These are phyloP conservation scores for Akebia trifoliata DNA, from an alignment of 164 flowering plant species.

Conservation along the genomic window DNA sequence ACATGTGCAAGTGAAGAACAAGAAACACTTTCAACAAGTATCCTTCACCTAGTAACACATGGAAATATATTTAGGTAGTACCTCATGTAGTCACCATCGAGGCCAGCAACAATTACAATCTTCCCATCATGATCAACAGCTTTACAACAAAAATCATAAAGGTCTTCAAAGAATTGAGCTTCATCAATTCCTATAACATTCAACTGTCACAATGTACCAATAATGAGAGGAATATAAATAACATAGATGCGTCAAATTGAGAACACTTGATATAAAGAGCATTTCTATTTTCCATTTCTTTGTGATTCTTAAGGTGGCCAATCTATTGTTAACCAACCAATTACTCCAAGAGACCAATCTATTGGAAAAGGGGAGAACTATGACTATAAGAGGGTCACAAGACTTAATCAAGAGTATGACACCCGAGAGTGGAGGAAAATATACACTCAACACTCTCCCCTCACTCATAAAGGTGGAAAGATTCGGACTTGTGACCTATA, in stretches of 20 bases:
- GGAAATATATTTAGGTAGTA: slow-evolving; percentile 8
- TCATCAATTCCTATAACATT: slow-evolving; percentile 98
- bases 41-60: neutral
- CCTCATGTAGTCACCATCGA: slow-evolving; percentile 97
- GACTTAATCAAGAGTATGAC: no score
- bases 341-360: no score
- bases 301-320: no score
- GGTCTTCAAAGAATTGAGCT: slow-evolving; percentile 91
- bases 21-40: neutral
- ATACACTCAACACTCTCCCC: no score
- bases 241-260: neutral
- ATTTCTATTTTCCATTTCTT: no score
- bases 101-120: slow-evolving; percentile 75
- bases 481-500: no score
- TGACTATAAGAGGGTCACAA: no score
- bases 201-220: slow-evolving; percentile 36
- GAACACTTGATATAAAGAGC: neutral
- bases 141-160: slow-evolving; percentile 78
- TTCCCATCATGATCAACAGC: slow-evolving; percentile 92
- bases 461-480: no score
- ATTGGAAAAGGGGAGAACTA: no score
- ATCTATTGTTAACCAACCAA: no score
- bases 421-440: no score
- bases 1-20: neutral
- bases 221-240: neutral